These are phyloP conservation scores for Tuber magnatum DNA, from an alignment of 495 filamentous ascomycete species.

Conservation along the genomic window DNA sequence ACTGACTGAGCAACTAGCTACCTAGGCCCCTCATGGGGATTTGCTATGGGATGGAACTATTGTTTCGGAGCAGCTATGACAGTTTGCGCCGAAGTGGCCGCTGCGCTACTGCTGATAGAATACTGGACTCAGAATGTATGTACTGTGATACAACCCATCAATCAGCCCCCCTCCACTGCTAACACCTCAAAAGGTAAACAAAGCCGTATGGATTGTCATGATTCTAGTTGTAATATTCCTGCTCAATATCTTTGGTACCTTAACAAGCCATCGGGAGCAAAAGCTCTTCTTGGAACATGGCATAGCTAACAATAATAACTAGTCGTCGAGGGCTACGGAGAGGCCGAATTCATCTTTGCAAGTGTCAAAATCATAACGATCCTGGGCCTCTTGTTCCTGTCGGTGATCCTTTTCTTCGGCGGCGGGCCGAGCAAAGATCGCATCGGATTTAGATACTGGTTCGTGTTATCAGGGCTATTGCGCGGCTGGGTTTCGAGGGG, in stretches of 20 bases:
- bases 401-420: constrained; percentile 62
- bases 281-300: background rate
- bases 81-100: constrained; percentile 36
- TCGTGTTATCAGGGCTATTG: background rate
- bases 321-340: constrained; percentile 49
- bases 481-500: background rate
- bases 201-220: constrained; percentile 59
- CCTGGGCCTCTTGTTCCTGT: constrained; percentile 63
- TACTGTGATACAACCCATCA: background rate
- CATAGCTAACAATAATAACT: background rate
- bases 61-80: constrained; percentile 31
- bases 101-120: constrained; percentile 31
- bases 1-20: constrained; percentile 13
- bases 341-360: constrained; percentile 56
- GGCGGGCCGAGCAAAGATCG: constrained; percentile 49
- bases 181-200: constrained; percentile 29
- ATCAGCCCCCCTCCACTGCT: background rate
- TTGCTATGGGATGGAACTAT: constrained; percentile 57
- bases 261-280: constrained; percentile 48
- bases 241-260: constrained; percentile 56
- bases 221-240: constrained; percentile 52
- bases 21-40: constrained; percentile 69
- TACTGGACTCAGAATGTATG: constrained; percentile 35
- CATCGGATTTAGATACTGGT: constrained; percentile 61
- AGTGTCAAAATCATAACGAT: constrained; percentile 57